Evolutionary conservation across 108 stramenopile genomes (phyloP).

Genomic region (Conticribra guillardii): DNA sequence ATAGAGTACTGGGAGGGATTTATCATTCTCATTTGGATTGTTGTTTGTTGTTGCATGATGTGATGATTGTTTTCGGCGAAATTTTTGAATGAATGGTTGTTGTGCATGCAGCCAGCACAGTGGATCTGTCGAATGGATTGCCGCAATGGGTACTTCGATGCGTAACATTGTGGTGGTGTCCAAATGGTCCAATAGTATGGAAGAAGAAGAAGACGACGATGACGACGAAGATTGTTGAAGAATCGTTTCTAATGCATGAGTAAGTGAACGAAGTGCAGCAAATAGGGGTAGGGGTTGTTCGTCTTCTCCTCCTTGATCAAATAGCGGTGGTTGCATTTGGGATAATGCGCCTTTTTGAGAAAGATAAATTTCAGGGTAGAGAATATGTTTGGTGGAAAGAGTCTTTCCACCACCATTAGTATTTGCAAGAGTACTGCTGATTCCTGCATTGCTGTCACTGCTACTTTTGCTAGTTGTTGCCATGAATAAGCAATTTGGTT

Average conservation of each 20-base stretch:
- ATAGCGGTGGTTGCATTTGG: too few species aligned
- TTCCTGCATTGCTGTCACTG: neutral
- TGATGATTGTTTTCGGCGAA: constrained; percentile 9
- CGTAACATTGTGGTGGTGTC: constrained; percentile 35
- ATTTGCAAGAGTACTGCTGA: neutral
- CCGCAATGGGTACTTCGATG: constrained; percentile 61
- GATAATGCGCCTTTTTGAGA: neutral
- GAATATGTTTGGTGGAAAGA: constrained; percentile 31
- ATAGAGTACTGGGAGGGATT: constrained; percentile 48
- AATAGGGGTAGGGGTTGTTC: constrained; percentile 31
- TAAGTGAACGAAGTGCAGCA: constrained; percentile 14
- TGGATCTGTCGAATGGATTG: constrained; percentile 57
- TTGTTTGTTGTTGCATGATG: neutral
- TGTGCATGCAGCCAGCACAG: constrained; percentile 78
- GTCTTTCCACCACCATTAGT: constrained; percentile 43
- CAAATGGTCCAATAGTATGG: constrained; percentile 16
- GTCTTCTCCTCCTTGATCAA: too few species aligned
- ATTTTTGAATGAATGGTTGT: constrained; percentile 8
- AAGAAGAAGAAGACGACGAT: neutral
- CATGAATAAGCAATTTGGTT: too few species aligned
- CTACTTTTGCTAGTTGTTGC: too few species aligned
- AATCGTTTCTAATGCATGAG: constrained; percentile 9
- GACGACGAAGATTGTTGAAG: neutral
- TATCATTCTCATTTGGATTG: neutral
- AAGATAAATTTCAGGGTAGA: constrained; percentile 32